Evolutionary conservation across 1,139 yeast genomes (phyloP), one percentile per base, ranked within the genome.

Genomic region (Saccharomycopsis hybrid): DNA sequence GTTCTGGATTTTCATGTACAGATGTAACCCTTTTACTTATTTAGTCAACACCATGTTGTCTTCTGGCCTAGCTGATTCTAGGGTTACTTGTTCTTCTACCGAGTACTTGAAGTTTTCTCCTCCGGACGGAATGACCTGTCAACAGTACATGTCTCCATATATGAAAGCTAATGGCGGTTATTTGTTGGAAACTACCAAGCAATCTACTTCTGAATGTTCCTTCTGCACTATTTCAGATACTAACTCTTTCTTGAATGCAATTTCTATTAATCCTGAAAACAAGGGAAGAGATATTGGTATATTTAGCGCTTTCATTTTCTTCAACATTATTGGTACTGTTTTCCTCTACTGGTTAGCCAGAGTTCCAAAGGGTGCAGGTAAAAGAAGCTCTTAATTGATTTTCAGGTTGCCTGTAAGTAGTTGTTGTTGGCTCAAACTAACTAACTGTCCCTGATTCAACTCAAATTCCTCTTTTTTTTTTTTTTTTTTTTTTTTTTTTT

Each of bases 201-300:
- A 57, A 43, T 69, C 78, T 2, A 73, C 80, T 2, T 57, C 62
- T 13, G 54, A 57, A 2, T 83, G 90, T 65, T 46, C 64, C 3
- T 79, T 68, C 67, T 84, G 90, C 65, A 57, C 70, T 5, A 63
- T 74, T 56, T 60, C 67, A 1, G 56, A 64, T 3, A 80, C 88
- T 3, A 73, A 82, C 59, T 73, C 63, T 18, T 83, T 68, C 62
- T 70, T 83, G 65, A 56, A 56, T 0, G 33, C 63, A 18, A 68
- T 81, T 41, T 65, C 69, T 49, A 67, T 80, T 25, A 44, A 58
- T 1, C 78, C 72, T 59, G 46, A 61, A n/a, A 68, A 73, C 55
- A 73, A 78, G 64, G 82, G 90, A 85, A 76, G 90, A 72, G 77
- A 84, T 62, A 72, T 72, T 56, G 92, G 92, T 63, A 73, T 82